Percentiles rank a stretch among this genome's conserved stretches.
Evolutionary conservation across 2,329 filamentous ascomycete genomes (phyloP).

Genomic region (Exophiala phaeomuriformis): DNA sequence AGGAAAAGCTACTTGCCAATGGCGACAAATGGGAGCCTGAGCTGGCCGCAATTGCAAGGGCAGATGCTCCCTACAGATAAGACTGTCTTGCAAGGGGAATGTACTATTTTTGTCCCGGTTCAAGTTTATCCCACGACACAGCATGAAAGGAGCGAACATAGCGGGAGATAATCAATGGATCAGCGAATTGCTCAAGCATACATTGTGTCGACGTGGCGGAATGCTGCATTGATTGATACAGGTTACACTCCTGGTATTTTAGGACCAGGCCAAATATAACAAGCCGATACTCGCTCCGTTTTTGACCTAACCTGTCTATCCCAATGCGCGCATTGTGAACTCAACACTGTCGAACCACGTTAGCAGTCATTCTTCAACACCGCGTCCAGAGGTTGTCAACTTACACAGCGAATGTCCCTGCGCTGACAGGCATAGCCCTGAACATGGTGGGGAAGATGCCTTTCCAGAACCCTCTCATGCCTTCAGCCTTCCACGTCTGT

Average conservation of each 20-base stretch:
- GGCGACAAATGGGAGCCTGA: slow-evolving; percentile 98
- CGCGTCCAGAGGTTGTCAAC: slow-evolving; percentile 2
- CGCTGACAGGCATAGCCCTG: slow-evolving; percentile 94
- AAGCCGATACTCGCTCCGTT: not conserved
- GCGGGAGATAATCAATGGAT: too few species aligned
- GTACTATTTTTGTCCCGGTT: slow-evolving; percentile 1
- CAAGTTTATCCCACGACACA: slow-evolving; percentile 17
- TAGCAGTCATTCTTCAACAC: not conserved
- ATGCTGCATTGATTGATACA: not conserved
- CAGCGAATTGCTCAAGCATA: too few species aligned
- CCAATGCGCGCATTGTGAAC: slow-evolving; percentile 42
- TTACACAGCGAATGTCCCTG: slow-evolving; percentile 86
- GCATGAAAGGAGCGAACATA: not conserved
- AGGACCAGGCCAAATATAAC: not conserved
- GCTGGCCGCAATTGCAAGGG: slow-evolving; percentile 81
- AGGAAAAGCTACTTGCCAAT: slow-evolving; percentile 84
- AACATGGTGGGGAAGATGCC: slow-evolving; percentile 83
- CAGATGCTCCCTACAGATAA: slow-evolving; percentile 87
- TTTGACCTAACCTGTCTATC: slow-evolving; percentile 27
- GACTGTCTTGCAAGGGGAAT: not conserved
- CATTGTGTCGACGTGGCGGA: too few species aligned
- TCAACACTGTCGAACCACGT: slow-evolving; percentile 35
- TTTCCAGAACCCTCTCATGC: slow-evolving; percentile 83
- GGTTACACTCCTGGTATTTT: too few species aligned
- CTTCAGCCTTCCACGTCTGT: slow-evolving; percentile 71